Base-by-base conservation (phyloP, 345 rosid species). In the Heritiera fomes region DNA sequence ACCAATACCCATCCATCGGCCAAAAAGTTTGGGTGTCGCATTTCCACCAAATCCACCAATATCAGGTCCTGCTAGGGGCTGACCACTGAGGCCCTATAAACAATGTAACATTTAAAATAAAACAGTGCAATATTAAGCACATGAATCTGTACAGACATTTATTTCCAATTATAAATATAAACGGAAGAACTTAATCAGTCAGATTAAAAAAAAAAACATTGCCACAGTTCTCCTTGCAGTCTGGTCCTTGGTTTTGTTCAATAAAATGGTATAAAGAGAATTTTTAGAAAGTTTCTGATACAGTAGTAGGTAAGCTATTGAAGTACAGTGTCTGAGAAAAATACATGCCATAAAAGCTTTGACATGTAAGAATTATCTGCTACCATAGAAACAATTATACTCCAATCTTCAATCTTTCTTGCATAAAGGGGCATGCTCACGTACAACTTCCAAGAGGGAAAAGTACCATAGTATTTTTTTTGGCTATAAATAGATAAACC, bases 1-100 rank as follows among this genome's bases (percentile, higher is more conserved):
- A 76, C 97, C 98, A 23, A 95, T 41, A 18, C 95, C 98, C 98
- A 95, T 90, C 98, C 98, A 95, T 75, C 94, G 87, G 76, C 94
- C 98, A 81, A 93, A 95, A 76, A 95, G 89, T 81, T 86, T 90
- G 1, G 98, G 93, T 28, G 97, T 84, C 17, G 98, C 97, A 85
- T 95, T 93, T 78, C 94, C 98, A 63, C 79, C 95, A 84, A 89
- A 93, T 71, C 98, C 98, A 84, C 98, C 98, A 71, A 95, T 91
- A 89, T 95, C 98, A 82, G 98, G 97, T 79, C 98, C 98, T 28
- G 98, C 86, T 80, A 95, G 86, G 28, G 95, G 98, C 85, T 95
- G 98, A 71, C 97, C 98, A 82, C 98, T 93, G 62, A 95, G 90
- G 60, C 97, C 98, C 98, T 95, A 81, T 77, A 68, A 60, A 80